Conservation (phyloP, 805 yeast genomes). For the Lipomyces chichibuensis region DNA sequence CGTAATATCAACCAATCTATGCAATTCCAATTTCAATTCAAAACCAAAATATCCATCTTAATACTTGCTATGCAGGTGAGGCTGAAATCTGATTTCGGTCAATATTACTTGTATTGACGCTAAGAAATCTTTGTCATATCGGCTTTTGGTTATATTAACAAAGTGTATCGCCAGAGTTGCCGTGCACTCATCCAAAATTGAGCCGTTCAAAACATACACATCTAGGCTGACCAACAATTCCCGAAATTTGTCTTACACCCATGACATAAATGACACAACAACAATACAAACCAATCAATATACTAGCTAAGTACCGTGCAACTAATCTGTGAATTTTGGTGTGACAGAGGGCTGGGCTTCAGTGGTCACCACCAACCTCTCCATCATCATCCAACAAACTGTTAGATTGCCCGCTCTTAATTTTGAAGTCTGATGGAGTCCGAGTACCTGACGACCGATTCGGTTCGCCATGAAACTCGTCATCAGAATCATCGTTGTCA, state of each 20-base stretch:
- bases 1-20: too few relatives aligned
- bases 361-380: not conserved
- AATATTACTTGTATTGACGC: not conserved
- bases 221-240: not conserved
- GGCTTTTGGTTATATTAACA: not conserved
- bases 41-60: too few relatives aligned
- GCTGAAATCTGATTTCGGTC: not conserved
- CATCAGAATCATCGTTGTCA: slow-evolving; percentile 11
- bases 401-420: not conserved
- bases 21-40: too few relatives aligned
- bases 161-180: not conserved
- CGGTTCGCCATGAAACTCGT: slow-evolving; percentile 3
- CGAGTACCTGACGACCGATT: not conserved
- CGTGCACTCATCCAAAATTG: not conserved
- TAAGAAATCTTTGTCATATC: not conserved
- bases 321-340: not conserved
- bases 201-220: not conserved
- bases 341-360: not conserved
- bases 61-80: too few relatives aligned
- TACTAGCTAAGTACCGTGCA: not conserved
- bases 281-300: not conserved
- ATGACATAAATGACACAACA: not conserved
- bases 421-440: not conserved
- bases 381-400: not conserved
- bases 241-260: not conserved